Percentiles rank a stretch among this genome's conserved stretches.
phyloP scores from a whole-genome alignment of 495 filamentous ascomycete species.

The Bacidia rubella region DNA sequence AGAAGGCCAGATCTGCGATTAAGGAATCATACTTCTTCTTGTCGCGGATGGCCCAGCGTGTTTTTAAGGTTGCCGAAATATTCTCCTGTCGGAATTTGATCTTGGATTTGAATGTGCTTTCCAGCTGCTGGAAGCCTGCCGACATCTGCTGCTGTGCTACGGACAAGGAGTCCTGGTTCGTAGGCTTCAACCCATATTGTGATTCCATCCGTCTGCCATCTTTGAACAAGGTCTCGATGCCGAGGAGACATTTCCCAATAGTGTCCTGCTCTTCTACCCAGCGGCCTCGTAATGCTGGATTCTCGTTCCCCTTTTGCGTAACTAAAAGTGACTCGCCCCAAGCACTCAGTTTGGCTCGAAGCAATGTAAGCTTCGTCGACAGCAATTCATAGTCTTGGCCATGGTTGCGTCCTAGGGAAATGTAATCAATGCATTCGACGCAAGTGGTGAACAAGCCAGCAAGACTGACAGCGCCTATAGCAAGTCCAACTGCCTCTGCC shows the following conservation, averaged over 20 bases:
- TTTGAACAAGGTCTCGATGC: constrained; percentile 1
- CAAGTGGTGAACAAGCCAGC: constrained; percentile 13
- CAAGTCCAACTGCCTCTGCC: constrained; percentile 1
- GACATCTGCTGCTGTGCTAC: not conserved
- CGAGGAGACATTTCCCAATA: not conserved
- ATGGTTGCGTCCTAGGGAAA: constrained; percentile 4
- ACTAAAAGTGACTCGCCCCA: constrained; percentile 15
- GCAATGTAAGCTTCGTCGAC: constrained; percentile 13
- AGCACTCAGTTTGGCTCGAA: constrained; percentile 12
- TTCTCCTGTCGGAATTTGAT: not conserved
- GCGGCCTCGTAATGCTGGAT: not conserved
- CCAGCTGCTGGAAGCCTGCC: not conserved
- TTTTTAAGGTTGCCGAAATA: not conserved
- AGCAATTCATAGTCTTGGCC: constrained; percentile 13
- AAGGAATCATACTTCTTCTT: constrained; percentile 6
- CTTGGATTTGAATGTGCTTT: not conserved
- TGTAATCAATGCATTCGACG: constrained; percentile 14
- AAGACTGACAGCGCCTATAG: constrained; percentile 1
- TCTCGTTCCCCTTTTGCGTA: not conserved
- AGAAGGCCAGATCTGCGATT: not conserved
- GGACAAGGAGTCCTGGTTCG: not conserved
- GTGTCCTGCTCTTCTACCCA: not conserved
- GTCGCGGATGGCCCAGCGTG: constrained; percentile 4
- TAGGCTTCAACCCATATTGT: not conserved
- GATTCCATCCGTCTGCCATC: not conserved